phyloP scores from a whole-genome alignment of 768 basidiomycete species.

The Gloeopeniophorella convolvens region DNA sequence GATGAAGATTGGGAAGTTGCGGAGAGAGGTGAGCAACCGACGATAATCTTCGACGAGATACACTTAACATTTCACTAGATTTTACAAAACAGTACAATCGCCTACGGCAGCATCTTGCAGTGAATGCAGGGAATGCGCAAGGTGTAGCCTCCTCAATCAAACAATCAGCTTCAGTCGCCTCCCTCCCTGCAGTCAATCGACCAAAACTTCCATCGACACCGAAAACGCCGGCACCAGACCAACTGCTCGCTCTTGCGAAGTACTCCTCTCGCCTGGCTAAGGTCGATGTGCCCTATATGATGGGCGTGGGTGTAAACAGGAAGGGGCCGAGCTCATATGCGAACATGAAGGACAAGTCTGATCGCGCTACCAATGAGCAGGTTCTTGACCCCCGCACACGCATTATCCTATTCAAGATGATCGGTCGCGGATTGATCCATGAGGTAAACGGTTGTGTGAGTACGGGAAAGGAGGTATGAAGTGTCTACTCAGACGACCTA shows the following conservation, averaged over 20 bases:
- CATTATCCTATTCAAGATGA: conserved; percentile 93
- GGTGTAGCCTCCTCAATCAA: conserved; percentile 49
- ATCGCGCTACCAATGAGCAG: conserved; percentile 94
- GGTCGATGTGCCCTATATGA: conserved; percentile 66
- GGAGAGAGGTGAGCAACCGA: conserved; percentile 71
- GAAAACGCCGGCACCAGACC: conserved; percentile 61
- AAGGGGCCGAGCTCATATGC: conserved; percentile 88
- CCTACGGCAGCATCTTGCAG: conserved; percentile 83
- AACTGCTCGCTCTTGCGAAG: conserved; percentile 67
- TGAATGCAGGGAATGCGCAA: conserved; percentile 65
- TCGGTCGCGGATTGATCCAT: conserved; percentile 79
- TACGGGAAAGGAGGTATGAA: conserved; percentile 90
- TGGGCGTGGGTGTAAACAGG: conserved; percentile 74
- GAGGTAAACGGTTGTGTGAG: conserved; percentile 95
- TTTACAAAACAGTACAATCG: conserved; percentile 99
- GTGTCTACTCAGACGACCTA: not conserved
- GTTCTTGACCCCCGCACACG: conserved; percentile 95
- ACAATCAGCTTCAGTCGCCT: conserved; percentile 43
- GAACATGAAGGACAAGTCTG: conserved; percentile 91
- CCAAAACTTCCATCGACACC: conserved; percentile 35
- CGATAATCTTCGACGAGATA: too few species aligned
- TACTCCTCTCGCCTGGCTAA: conserved; percentile 69
- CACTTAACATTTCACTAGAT: conserved; percentile 56
- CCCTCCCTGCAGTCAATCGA: conserved; percentile 68
- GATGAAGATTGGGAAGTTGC: conserved; percentile 88